Percentiles rank a stretch among this genome's conserved stretches.
These are phyloP conservation scores for Colletotrichum acutatum DNA, from an alignment of 2,329 filamentous ascomycete species.

Conservation along the genomic window DNA sequence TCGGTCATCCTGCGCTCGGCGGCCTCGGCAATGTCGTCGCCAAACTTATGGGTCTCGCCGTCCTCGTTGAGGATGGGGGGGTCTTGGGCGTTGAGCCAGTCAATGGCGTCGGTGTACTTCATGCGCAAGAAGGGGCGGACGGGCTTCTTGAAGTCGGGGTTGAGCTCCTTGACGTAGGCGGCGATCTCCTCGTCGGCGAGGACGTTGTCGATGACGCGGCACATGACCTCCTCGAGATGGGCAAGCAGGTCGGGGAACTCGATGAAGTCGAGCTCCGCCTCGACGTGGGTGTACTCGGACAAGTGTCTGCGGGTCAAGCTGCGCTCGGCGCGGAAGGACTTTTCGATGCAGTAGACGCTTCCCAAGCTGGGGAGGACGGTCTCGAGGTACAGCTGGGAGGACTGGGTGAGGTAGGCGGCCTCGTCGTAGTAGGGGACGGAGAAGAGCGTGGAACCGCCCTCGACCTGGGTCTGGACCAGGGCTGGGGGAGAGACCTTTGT, in stretches of 20 bases:
- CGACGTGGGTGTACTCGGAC: conserved; percentile 96
- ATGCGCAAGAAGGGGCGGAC: conserved; percentile 91
- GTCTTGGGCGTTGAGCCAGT: conserved; percentile 90
- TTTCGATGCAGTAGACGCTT: conserved; percentile 97
- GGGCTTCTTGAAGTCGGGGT: conserved; percentile 88
- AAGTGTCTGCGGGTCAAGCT: conserved; percentile 93
- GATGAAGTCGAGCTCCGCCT: conserved; percentile 97
- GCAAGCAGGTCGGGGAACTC: conserved; percentile 87
- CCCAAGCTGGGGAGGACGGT: conserved; percentile 91
- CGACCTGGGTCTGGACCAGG: conserved; percentile 94
- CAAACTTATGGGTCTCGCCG: conserved; percentile 87
- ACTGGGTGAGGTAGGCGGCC: conserved; percentile 93
- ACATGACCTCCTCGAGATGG: conserved; percentile 89
- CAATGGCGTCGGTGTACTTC: conserved; percentile 93
- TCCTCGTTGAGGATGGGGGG: conserved; percentile 89
- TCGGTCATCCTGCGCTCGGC: conserved; percentile 98
- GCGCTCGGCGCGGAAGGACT: conserved; percentile 98
- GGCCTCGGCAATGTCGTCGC: conserved; percentile 97
- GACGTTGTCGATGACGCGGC: conserved; percentile 82
- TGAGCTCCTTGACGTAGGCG: conserved; percentile 82
- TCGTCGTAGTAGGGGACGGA: conserved; percentile 90
- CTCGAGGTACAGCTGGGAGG: conserved; percentile 96
- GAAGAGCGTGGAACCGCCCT: conserved; percentile 93
- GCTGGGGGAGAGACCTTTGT: conserved; percentile 89
- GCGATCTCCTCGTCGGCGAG: conserved; percentile 79